Percentiles rank a stretch among this genome's conserved stretches.
These are phyloP conservation scores for Trametes coccinea DNA, from an alignment of 768 basidiomycete genomes.

Conservation along the genomic window DNA sequence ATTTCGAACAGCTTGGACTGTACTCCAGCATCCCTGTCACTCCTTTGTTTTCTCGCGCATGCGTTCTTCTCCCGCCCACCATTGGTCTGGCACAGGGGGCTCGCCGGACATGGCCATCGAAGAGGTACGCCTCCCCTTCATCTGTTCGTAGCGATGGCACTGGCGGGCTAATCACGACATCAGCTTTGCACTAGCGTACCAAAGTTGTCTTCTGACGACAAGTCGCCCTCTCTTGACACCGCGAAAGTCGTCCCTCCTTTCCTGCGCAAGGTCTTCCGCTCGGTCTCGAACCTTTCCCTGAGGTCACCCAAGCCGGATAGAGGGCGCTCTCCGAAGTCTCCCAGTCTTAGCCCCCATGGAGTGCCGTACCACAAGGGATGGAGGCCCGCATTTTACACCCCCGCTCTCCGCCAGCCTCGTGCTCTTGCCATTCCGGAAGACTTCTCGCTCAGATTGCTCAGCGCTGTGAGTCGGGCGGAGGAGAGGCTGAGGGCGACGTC, in stretches of 20 bases:
- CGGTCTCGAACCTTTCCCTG: too few relatives aligned
- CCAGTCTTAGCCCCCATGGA: not conserved
- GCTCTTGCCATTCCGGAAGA: not conserved
- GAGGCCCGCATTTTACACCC: not conserved
- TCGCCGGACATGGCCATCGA: too few relatives aligned
- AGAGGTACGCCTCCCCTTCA: too few relatives aligned
- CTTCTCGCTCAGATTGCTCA: not conserved
- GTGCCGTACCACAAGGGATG: not conserved
- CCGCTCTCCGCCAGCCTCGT: not conserved
- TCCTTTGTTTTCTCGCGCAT: too few relatives aligned
- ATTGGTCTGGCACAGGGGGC: too few relatives aligned
- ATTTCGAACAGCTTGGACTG: too few relatives aligned
- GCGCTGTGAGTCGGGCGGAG: not conserved
- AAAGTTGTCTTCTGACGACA: too few relatives aligned
- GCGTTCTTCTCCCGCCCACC: too few relatives aligned
- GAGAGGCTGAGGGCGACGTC: not conserved
- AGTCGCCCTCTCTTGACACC: too few relatives aligned
- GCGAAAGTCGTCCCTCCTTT: not conserved
- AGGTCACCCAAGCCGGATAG: not conserved
- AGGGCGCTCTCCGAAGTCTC: not conserved
- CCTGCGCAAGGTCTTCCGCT: not conserved
- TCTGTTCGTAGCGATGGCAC: too few relatives aligned
- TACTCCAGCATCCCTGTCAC: too few relatives aligned
- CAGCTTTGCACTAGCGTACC: not conserved
- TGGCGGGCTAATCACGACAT: too few relatives aligned